Base-by-base conservation (phyloP, 164 flowering plant genomes). In the Paratinospora sagittata region DNA sequence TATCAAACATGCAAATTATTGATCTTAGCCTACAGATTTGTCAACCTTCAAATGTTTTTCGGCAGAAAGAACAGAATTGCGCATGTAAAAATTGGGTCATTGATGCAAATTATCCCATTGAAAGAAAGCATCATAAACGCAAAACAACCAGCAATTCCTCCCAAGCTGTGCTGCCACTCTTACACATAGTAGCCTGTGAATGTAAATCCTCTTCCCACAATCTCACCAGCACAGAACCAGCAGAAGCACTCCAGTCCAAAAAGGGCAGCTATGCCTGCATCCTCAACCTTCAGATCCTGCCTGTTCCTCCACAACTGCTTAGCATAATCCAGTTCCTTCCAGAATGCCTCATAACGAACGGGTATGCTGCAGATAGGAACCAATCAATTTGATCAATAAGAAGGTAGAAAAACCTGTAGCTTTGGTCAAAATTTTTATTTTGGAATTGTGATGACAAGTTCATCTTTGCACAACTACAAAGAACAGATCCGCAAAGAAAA, bases 131-230 rank as follows among this genome's bases (percentile, higher is more conserved):
- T 27, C 14, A 63, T 30, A 63, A 61, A 63, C 33, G 34, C 13
- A 30, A 63, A 63, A 17, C 66, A 33, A 63, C 66, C 27, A 43
- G 13, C 16, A 67, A 2, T 21, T 27, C 57, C 45, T 34, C 17
- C 9, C 10, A 65, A n/a, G n/a, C n/a, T n/a, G n/a, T n/a, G 23
- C 1, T 39, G 33, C 34, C 0, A 27, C n/a, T 57, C 64, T 52
- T 52, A 69, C 8, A 69, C 64, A 69, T 69, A 58, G 49, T 69
- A 69, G 36, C 72, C 65, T 8, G 72, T 69, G 27, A 69, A 69
- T 57, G 72, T 69, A 69, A 64, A 64, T 57, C n/a, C n/a, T n/a
- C n/a, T n/a, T n/a, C n/a, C n/a, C n/a, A n/a, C n/a, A n/a, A n/a
- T n/a, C n/a, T n/a, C n/a, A n/a, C n/a, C n/a, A n/a, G n/a, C n/a